These are phyloP conservation scores for Cochlearia excelsa DNA, from an alignment of 345 rosid genomes.

Conservation along the genomic window DNA sequence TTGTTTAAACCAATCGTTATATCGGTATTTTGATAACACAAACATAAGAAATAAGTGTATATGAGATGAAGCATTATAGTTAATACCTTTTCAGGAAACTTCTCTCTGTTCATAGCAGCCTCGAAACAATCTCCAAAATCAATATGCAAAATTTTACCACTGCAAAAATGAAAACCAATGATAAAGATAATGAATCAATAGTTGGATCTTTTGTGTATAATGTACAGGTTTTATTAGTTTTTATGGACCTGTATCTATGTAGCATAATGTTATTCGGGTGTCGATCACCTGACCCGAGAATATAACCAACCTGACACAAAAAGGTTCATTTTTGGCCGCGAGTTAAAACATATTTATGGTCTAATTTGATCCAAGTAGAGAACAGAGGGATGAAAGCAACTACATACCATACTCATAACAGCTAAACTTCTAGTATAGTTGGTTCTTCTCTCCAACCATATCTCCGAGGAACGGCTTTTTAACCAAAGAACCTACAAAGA, in stretches of 20 bases:
- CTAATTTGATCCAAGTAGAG: constrained; percentile 9
- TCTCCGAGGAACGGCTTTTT: constrained; percentile 96
- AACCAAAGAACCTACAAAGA: constrained; percentile 87
- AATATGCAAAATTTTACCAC: constrained; percentile 96
- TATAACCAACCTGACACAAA: constrained; percentile 83
- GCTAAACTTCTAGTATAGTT: constrained; percentile 97
- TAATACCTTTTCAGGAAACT: constrained; percentile 92
- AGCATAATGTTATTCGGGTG: constrained; percentile 99
- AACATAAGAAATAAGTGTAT: background rate
- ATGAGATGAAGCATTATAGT: background rate
- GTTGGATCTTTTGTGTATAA: background rate
- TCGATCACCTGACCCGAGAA: constrained; percentile 98
- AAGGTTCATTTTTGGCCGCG: background rate
- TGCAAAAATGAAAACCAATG: constrained; percentile 37
- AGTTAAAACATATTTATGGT: too few relatives aligned
- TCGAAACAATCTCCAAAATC: constrained; percentile 99
- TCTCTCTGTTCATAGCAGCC: constrained; percentile 97
- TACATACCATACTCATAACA: constrained; percentile 98
- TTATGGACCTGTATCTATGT: constrained; percentile 70
- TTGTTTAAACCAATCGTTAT: background rate
- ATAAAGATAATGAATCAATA: constrained; percentile 1
- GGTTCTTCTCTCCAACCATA: constrained; percentile 98
- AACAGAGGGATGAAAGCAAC: constrained; percentile 28
- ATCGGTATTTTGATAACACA: background rate
- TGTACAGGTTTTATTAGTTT: constrained; percentile 8